Evolutionary conservation across 2,329 filamentous ascomycete species (phyloP).

Genomic region (Esteya vermicola): DNA sequence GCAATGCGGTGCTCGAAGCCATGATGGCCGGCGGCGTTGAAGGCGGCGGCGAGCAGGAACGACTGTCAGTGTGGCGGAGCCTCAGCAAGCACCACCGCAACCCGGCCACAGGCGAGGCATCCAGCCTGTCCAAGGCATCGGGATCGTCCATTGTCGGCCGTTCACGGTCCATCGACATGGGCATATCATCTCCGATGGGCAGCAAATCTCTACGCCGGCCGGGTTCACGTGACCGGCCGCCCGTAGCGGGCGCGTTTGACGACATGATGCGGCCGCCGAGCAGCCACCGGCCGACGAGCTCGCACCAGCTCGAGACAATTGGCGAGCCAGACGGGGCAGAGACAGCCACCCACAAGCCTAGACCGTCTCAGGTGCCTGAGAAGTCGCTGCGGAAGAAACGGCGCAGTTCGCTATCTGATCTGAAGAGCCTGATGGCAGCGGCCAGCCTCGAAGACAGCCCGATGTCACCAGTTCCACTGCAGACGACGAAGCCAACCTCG

Average conservation of each 20-base stretch:
- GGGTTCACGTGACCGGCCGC: slow-evolving; percentile 44
- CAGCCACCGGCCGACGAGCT: slow-evolving; percentile 37
- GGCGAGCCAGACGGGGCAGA: slow-evolving; percentile 43
- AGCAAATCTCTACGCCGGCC: slow-evolving; percentile 35
- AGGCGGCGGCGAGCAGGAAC: slow-evolving; percentile 38
- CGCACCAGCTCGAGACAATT: slow-evolving; percentile 43
- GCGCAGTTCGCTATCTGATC: slow-evolving; percentile 80
- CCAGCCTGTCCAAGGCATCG: slow-evolving; percentile 49
- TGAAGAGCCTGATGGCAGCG: slow-evolving; percentile 50
- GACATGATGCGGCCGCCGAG: slow-evolving; percentile 21
- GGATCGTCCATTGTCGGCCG: slow-evolving; percentile 37
- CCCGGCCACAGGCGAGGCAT: slow-evolving; percentile 41
- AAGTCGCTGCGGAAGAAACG: slow-evolving; percentile 59
- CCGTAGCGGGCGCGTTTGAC: slow-evolving; percentile 48
- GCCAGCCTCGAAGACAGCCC: slow-evolving; percentile 31
- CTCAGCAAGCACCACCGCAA: slow-evolving; percentile 64
- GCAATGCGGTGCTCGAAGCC: slow-evolving; percentile 2
- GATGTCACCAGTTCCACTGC: slow-evolving; percentile 29
- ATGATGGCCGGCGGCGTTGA: slow-evolving; percentile 1
- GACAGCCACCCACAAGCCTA: no score
- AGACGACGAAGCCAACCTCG: slow-evolving; percentile 37
- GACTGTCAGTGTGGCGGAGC: slow-evolving; percentile 71
- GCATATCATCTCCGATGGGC: slow-evolving; percentile 24
- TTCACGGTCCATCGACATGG: slow-evolving; percentile 66
- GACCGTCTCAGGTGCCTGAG: no score